Evolutionary conservation across 2,329 filamentous ascomycete species (phyloP).

Genomic region (Cryphonectria japonica): DNA sequence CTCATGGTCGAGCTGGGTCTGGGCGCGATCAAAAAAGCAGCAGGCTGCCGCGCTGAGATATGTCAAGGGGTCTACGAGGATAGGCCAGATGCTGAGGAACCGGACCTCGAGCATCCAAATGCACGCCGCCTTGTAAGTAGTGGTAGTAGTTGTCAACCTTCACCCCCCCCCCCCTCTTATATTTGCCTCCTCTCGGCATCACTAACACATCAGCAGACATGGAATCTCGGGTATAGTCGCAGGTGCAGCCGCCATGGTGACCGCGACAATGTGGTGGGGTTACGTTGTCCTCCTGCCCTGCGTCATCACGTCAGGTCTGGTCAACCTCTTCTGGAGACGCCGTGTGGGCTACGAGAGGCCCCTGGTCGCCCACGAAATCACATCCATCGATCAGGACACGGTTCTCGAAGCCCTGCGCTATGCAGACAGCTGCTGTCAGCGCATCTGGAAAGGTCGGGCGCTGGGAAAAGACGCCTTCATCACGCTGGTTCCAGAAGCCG

Average conservation of each 20-base stretch:
- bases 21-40: conserved; percentile 45
- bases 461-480: conserved; percentile 23
- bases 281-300: conserved; percentile 57
- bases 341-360: conserved; percentile 51
- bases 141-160: neutral
- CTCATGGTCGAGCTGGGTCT: conserved; percentile 51
- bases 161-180: neutral
- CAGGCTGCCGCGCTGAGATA: conserved; percentile 34
- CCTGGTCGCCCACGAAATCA: conserved; percentile 32
- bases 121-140: conserved; percentile 42
- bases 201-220: conserved; percentile 35
- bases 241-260: conserved; percentile 54
- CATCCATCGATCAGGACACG: conserved; percentile 29
- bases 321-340: conserved; percentile 53
- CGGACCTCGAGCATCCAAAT: conserved; percentile 47
- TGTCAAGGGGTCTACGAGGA: conserved; percentile 33
- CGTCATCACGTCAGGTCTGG: conserved; percentile 48
- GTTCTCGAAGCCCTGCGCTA: conserved; percentile 37
- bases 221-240: conserved; percentile 51
- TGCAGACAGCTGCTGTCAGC: conserved; percentile 29
- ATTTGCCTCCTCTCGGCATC: neutral
- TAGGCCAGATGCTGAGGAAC: conserved; percentile 39
- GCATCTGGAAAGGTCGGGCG: conserved; percentile 19
- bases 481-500: conserved; percentile 27
- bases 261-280: conserved; percentile 55